phyloP scores from a whole-genome alignment of 305 asterid genomes.

The Fraxinus baroniana region DNA sequence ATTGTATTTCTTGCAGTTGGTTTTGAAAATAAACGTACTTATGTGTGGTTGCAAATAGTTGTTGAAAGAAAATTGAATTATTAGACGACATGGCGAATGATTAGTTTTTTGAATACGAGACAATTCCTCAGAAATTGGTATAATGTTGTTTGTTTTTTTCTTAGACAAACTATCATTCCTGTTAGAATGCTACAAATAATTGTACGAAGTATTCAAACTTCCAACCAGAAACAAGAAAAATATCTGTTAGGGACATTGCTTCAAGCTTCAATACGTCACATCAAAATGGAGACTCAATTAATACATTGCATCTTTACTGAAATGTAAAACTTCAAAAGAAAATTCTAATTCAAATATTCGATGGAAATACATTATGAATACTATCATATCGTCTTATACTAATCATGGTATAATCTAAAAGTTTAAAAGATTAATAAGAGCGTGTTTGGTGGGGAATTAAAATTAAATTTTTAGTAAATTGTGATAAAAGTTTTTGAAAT shows the following conservation, averaged over 20 bases:
- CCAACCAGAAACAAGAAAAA: neutral
- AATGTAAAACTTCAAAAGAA: too few relatives aligned
- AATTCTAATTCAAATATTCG: neutral
- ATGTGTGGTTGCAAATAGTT: neutral
- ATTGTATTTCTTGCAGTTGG: neutral
- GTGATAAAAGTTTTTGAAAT: too few relatives aligned
- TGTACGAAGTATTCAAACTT: neutral
- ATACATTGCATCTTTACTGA: neutral
- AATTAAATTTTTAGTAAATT: too few relatives aligned
- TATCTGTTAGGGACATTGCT: neutral
- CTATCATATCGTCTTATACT: neutral
- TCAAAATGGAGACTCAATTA: neutral
- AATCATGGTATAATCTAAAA: neutral
- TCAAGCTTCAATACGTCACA: conserved; percentile 1
- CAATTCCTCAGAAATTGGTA: neutral
- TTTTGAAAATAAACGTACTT: neutral
- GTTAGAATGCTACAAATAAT: neutral
- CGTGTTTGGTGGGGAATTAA: too few relatives aligned
- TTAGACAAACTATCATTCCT: neutral
- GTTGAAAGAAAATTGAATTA: neutral
- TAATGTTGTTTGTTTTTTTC: neutral
- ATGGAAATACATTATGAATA: neutral
- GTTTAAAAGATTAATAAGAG: neutral
- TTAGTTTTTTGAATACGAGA: neutral
- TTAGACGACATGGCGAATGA: neutral